phyloP scores from a whole-genome alignment of 768 basidiomycete species.

The Lactarius sp. region DNA sequence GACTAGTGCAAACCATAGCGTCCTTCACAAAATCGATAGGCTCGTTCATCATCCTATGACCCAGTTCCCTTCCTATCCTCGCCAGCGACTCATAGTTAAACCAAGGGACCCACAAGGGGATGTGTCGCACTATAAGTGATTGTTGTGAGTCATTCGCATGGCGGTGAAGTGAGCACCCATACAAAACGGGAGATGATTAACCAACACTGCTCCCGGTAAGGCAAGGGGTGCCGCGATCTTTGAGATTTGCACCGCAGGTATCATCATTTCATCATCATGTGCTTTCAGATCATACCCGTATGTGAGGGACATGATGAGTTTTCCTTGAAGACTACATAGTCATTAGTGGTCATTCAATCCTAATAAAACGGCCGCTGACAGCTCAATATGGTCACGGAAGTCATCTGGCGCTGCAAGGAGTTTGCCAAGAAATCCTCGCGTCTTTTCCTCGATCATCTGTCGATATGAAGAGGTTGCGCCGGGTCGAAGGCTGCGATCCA shows the following conservation, averaged over 20 bases:
- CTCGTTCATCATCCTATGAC: constrained; percentile 1
- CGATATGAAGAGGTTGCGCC: background rate
- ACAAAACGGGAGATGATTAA: constrained; percentile 18
- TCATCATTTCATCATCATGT: background rate
- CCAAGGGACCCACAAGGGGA: constrained; percentile 18
- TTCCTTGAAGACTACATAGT: background rate
- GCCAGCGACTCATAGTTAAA: constrained; percentile 6
- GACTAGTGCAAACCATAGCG: background rate
- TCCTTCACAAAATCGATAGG: constrained; percentile 15
- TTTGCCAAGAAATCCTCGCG: background rate
- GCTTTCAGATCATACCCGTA: constrained; percentile 10
- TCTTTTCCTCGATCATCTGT: constrained; percentile 5
- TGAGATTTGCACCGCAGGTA: background rate
- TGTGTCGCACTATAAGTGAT: background rate
- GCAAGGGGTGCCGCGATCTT: background rate
- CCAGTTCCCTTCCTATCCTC: background rate
- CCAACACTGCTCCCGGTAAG: constrained; percentile 4
- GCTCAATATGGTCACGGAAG: background rate
- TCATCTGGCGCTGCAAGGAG: background rate
- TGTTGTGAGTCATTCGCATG: background rate
- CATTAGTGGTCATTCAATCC: background rate
- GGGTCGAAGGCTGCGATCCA: constrained; percentile 1
- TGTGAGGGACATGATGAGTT: constrained; percentile 1
- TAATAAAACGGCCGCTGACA: background rate
- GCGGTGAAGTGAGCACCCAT: background rate